Conservation (phyloP, 257 asterid species). For the Gynochthodes officinalis region DNA sequence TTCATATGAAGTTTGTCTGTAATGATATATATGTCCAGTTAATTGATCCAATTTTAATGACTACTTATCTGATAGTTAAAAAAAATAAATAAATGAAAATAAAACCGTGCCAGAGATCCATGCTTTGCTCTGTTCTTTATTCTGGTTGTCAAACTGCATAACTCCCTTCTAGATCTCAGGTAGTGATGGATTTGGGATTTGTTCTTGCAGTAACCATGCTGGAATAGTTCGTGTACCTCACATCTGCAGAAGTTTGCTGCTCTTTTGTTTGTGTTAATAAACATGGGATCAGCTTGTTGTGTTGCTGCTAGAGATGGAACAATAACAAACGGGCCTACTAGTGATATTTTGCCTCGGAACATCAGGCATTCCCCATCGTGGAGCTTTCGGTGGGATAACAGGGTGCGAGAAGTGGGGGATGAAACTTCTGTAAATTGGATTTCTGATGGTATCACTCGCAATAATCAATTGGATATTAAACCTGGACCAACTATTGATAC, state of each 20-base stretch:
- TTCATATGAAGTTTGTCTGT: background rate
- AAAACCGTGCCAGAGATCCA: background rate
- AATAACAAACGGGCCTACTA: slow-evolving; percentile 54
- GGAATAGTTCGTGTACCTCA: slow-evolving; percentile 14
- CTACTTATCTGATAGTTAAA: background rate
- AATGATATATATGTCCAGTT: background rate
- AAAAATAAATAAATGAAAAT: too few relatives aligned
- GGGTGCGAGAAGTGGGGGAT: slow-evolving; percentile 88
- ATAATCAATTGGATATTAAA: slow-evolving; percentile 47
- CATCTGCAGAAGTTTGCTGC: slow-evolving; percentile 14
- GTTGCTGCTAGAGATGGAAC: slow-evolving; percentile 81
- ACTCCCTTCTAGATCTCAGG: background rate
- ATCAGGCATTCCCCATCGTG: slow-evolving; percentile 81
- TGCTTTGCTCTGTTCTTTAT: background rate
- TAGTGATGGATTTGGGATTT: background rate
- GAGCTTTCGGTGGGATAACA: slow-evolving; percentile 96
- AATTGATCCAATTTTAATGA: background rate
- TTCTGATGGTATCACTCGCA: slow-evolving; percentile 42
- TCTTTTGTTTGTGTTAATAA: slow-evolving; percentile 33
- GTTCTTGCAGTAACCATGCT: slow-evolving; percentile 15
- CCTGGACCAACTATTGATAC: slow-evolving; percentile 56
- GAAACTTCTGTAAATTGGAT: slow-evolving; percentile 69
- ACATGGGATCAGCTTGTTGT: slow-evolving; percentile 98
- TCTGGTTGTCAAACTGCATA: background rate
- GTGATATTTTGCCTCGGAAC: slow-evolving; percentile 62